Base-by-base conservation (phyloP, 352 stramenopile genomes). In the Phytophthora brassicae region DNA sequence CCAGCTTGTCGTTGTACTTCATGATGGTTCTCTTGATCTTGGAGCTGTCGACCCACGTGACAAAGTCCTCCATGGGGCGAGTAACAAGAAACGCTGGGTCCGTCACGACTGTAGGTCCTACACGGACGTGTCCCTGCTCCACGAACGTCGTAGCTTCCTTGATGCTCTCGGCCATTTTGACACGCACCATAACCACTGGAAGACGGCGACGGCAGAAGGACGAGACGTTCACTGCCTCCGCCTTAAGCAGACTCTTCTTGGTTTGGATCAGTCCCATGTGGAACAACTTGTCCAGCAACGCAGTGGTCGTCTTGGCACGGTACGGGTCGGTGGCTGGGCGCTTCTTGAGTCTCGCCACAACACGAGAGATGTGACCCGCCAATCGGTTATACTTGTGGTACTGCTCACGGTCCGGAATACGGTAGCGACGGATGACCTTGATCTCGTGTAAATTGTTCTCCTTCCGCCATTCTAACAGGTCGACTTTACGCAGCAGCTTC, bases 1-100 rank as follows among this genome's bases (percentile, higher is more conserved):
- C 98, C 45, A 99, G 79, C 72, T 99, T 99, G 77, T 99, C 96
- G 85, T 99, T 99, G 86, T 99, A 99, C 73, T 98, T 98, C 78
- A 96, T 93, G 70, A 99, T 97, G 56, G 90, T 96, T 77, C 92
- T 81, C 82, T 98, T 98, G 84, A 99, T 98, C 91, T 98, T 98
- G 56, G 93, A 98, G 67, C 84, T 95, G 68, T 98, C 93, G 42
- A 98, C 96, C 98, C 98, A 99, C 38, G 97, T 99, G 41, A 99
- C 94, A 78, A 99, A 99, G 84, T 99, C 98, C 81, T 99, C 98
- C 91, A 99, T 98, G 22, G 82, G 79, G 44, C 97, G 91, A 12
- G 96, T 99, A 13, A 99, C 97, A 16, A 99, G 78, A 70, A 98
- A 99, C 12, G 96, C 90, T 9, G 97, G 90, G 80, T 99, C 97